These are phyloP conservation scores for Lactarius indigo DNA, from an alignment of 768 basidiomycete species.

Conservation along the genomic window DNA sequence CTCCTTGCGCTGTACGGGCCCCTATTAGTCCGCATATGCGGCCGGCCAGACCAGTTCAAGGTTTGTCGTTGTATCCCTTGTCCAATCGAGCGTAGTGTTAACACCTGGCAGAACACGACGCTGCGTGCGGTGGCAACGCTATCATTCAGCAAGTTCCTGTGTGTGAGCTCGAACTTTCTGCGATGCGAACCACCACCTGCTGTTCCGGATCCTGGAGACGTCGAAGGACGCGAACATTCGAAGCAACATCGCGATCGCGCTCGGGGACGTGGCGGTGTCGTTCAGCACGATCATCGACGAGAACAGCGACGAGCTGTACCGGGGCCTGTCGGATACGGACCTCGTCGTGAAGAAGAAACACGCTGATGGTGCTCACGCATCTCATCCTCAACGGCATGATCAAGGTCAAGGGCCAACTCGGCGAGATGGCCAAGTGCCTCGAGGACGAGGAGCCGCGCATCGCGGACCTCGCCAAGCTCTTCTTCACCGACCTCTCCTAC, in stretches of 20 bases:
- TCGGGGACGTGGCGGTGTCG: slow-evolving; percentile 97
- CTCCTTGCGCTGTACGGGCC: slow-evolving; percentile 84
- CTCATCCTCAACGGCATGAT: slow-evolving; percentile 98
- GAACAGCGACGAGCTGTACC: slow-evolving; percentile 93
- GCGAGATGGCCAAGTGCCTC: slow-evolving; percentile 99
- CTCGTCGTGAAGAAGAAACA: slow-evolving; percentile 98
- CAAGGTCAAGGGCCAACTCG: slow-evolving; percentile 98
- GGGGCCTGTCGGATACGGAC: slow-evolving; percentile 83
- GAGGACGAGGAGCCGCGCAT: slow-evolving; percentile 88
- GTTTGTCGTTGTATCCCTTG: slow-evolving; percentile 45
- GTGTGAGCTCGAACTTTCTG: slow-evolving; percentile 95
- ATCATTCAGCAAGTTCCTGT: slow-evolving; percentile 93
- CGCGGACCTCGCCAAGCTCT: slow-evolving; percentile 92
- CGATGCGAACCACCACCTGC: slow-evolving; percentile 78
- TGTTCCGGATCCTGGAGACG: slow-evolving; percentile 93
- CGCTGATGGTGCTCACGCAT: slow-evolving; percentile 96
- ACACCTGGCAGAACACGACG: slow-evolving; percentile 64
- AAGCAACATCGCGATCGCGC: slow-evolving; percentile 95
- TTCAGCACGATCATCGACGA: slow-evolving; percentile 97
- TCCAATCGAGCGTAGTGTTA: too few species aligned
- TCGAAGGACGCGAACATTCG: slow-evolving; percentile 87
- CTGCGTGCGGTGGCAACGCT: slow-evolving; percentile 85
- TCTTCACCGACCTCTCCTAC: slow-evolving; percentile 95
- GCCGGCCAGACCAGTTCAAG: slow-evolving; percentile 88
- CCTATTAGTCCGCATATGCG: slow-evolving; percentile 85